Evolutionary conservation across 1,139 yeast genomes (phyloP), one percentile per base, ranked within the genome.

Genomic region (Trichomonascaceae sp.): DNA sequence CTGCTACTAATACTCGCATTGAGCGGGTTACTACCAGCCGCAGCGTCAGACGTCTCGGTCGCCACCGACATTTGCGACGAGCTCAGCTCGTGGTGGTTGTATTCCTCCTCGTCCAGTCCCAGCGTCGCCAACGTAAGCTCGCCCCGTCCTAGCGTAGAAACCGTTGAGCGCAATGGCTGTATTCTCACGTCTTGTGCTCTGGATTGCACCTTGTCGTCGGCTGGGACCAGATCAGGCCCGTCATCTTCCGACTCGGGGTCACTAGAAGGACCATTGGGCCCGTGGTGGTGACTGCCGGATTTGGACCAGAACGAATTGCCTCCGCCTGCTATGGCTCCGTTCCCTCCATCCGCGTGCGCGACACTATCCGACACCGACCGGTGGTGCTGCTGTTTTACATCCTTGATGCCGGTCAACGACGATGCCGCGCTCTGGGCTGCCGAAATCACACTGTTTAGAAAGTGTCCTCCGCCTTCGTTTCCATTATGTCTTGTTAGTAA

Each of bases 101-200:
- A 14, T 17, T 29, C 27, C 9, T 40, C 45, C 8, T 43, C 47
- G 27, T 37, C 43, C 34, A 60, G 58, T 11, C 69, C 71, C 35
- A 76, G 64, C 28, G 71, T 69, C 33, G 71, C 76, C 13, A 84
- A 57, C 0, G 77, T 65, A 34, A 84, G 60, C 38, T 74, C 73
- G 1, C 94, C 94, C 37, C 67, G 64, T 1, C 94, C 94, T 43
- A 82, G 53, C 0, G 92, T 73, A 68, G 26, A 74, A 61, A 40
- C 69, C 64, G 54, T 45, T 2, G 51, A 40, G 28, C 75, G 60
- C 1, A 78, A 54, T 0, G 87, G 74, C 42, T 67, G 71, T 45
- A 80, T 79, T 32, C 66, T 71, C 14, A 70, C 67, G 15, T 54
- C 54, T 18, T 48, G 47, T 5, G 48, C 13, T 15, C 14, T 25